Evolutionary conservation across 495 filamentous ascomycete species (phyloP).

Genomic region (Choiromyces venosus): DNA sequence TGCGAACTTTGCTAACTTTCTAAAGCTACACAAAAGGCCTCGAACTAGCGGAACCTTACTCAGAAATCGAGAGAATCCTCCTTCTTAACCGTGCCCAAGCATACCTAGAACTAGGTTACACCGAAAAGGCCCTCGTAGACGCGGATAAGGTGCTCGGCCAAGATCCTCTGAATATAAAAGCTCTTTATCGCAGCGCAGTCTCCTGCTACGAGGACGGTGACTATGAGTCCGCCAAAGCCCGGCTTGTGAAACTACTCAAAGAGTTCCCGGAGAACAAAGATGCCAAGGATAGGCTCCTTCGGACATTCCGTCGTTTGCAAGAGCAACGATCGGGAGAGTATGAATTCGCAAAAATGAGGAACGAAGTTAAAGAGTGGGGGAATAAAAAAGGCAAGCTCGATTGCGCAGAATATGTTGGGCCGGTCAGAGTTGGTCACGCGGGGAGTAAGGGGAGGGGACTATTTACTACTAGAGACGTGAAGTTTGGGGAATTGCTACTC

Average conservation of each 20-base stretch:
- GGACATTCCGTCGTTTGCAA: conserved; percentile 7
- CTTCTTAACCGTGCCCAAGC: conserved; percentile 19
- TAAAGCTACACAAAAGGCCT: conserved; percentile 14
- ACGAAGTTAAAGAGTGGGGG: conserved; percentile 4
- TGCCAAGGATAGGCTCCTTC: conserved; percentile 11
- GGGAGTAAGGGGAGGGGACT: conserved; percentile 15
- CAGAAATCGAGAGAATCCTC: conserved; percentile 6
- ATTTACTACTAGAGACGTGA: conserved; percentile 22
- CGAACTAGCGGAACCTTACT: background rate
- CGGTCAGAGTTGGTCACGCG: conserved; percentile 1
- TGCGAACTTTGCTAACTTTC: background rate
- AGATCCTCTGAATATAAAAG: conserved; percentile 21
- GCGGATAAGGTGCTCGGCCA: background rate
- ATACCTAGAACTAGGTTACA: conserved; percentile 9
- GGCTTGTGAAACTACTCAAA: background rate
- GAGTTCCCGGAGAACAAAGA: conserved; percentile 2
- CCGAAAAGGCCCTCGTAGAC: conserved; percentile 17
- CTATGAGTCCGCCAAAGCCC: conserved; percentile 10
- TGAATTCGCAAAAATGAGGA: conserved; percentile 18
- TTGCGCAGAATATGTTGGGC: conserved; percentile 25
- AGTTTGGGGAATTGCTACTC: conserved; percentile 24
- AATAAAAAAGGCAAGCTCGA: conserved; percentile 4
- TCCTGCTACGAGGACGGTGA: conserved; percentile 14
- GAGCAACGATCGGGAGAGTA: conserved; percentile 17
- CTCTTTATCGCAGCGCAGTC: conserved; percentile 7